Base-by-base conservation (phyloP, 148 eudicot genomes). In the Dianthus caryophyllus region DNA sequence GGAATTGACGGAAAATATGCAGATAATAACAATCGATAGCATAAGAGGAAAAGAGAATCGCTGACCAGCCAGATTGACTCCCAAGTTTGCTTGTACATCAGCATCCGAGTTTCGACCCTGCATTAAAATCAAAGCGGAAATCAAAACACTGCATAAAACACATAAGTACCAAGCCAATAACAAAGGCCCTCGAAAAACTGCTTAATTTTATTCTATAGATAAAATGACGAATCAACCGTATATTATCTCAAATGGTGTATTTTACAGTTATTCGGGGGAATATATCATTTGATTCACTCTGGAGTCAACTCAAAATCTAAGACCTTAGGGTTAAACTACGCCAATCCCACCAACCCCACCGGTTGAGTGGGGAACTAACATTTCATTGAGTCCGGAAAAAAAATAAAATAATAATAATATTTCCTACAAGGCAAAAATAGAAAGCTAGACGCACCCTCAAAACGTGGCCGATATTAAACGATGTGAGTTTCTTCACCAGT, bases 31-130 rank as follows among this genome's bases (percentile, higher is more conserved):
- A 25, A 52, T 52, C 20, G 5, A 12, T 3, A 53, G 58, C 29
- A 53, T 10, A 46, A 54, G 6, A 63, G 33, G 30, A 38, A 39
- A 51, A 31, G 17, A 15, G 5, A 48, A 4, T 36, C 56, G 43
- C 80, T 74, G 61, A 89, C 96, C 86, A 55, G 84, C 83, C 56
- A 92, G 96, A 61, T 49, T 46, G 48, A 67, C 78, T 5, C 79
- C 98, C 69, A 83, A 79, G 73, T 87, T 93, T 38, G 98, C 96
- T 76, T 90, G 86, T 67, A 77, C 87, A 83, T 87, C 98, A 61
- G 96, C 98, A 50, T 83, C 96, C 5, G 88, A 73, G 74, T 93
- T 93, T 6, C 79, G 77, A 31, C 76, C 88, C 98, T 93, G 57
- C 67, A 12, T 29, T 27, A 18, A 9, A 41, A 51, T 44, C 29